These are phyloP conservation scores for Lithocarpus polystachyus DNA, from an alignment of 306 rosid genomes.

Conservation along the genomic window DNA sequence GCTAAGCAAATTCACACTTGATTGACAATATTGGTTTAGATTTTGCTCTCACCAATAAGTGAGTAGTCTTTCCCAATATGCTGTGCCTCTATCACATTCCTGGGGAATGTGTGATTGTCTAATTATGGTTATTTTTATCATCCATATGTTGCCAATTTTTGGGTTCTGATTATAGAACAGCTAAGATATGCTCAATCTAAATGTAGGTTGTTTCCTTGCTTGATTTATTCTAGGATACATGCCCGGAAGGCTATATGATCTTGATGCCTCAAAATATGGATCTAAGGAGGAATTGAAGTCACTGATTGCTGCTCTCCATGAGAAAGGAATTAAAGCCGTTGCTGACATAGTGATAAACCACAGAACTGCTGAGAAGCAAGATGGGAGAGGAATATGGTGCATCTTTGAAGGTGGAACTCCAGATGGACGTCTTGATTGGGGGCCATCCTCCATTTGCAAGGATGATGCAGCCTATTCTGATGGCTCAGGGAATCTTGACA, in stretches of 20 bases:
- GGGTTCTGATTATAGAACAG: neutral
- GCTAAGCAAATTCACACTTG: no score
- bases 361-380: conserved; percentile 69
- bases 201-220: neutral
- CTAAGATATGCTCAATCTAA: neutral
- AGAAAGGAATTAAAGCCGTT: conserved; percentile 46
- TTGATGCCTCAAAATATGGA: conserved; percentile 69
- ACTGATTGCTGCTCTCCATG: conserved; percentile 37
- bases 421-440: conserved; percentile 73
- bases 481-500: conserved; percentile 69
- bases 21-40: no score
- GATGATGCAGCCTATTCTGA: conserved; percentile 67
- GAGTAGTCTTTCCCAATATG: no score
- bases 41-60: no score
- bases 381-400: conserved; percentile 61
- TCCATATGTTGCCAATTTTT: neutral
- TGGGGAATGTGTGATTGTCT: no score
- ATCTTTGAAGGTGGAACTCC: conserved; percentile 80
- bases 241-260: conserved; percentile 88
- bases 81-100: no score
- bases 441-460: conserved; percentile 62
- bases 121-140: no score
- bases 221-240: conserved; percentile 42
- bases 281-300: conserved; percentile 55
- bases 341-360: conserved; percentile 93